phyloP scores from a whole-genome alignment of 2,329 filamentous ascomycete species.

The Alternaria panax region DNA sequence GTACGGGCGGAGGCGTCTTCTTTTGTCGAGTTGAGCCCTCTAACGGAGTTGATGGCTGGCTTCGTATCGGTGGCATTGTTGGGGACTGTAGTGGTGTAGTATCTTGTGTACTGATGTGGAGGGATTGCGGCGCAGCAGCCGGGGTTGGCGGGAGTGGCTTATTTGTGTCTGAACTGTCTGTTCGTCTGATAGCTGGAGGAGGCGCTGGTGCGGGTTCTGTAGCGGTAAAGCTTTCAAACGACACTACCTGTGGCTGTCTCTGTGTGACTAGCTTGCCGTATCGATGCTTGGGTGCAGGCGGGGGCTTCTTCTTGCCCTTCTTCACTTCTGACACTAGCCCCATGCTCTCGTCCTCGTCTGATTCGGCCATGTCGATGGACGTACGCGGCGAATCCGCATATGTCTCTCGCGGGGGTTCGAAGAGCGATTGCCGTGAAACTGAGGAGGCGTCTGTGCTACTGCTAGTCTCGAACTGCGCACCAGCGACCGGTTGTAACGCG shows the following conservation, averaged over 20 bases:
- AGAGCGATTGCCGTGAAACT: slow-evolving; percentile 65
- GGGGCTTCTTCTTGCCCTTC: slow-evolving; percentile 72
- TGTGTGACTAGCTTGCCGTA: slow-evolving; percentile 76
- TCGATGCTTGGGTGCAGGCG: slow-evolving; percentile 70
- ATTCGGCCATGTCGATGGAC: slow-evolving; percentile 64
- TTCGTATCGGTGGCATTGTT: slow-evolving; percentile 17
- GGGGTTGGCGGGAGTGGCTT: slow-evolving; percentile 69
- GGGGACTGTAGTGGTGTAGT: slow-evolving; percentile 23
- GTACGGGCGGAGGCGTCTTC: slow-evolving; percentile 45
- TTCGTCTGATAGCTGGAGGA: slow-evolving; percentile 30
- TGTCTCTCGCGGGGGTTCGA: slow-evolving; percentile 58
- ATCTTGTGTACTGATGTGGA: slow-evolving; percentile 34
- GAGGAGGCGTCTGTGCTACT: slow-evolving; percentile 67
- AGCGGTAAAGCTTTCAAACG: slow-evolving; percentile 44
- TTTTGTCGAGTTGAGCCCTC: slow-evolving; percentile 36
- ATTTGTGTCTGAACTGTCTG: slow-evolving; percentile 61
- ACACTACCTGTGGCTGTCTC: slow-evolving; percentile 51
- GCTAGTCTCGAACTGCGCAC: slow-evolving; percentile 52
- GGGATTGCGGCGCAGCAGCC: slow-evolving; percentile 24
- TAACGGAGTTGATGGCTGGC: slow-evolving; percentile 28
- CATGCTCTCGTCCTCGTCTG: slow-evolving; percentile 58
- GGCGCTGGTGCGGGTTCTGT: slow-evolving; percentile 30
- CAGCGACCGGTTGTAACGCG: slow-evolving; percentile 30
- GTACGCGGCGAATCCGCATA: slow-evolving; percentile 63
- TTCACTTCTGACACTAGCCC: slow-evolving; percentile 40